Conservation (phyloP, 2,329 filamentous ascomycete genomes). For the Cytospora schulzeri region DNA sequence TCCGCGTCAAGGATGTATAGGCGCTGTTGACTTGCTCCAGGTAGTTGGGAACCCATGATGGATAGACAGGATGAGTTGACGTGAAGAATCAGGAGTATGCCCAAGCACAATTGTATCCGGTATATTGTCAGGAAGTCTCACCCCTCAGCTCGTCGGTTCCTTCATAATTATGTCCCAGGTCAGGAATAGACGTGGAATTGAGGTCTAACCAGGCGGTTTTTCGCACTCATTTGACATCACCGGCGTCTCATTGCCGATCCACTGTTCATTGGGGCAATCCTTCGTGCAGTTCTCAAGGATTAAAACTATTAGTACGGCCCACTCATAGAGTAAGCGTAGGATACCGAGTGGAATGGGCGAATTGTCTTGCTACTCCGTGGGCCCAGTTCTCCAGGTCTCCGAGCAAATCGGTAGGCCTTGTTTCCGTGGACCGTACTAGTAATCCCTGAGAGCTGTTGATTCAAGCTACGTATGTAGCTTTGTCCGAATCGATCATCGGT, state of each 20-base stretch:
- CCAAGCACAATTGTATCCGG: too few species aligned
- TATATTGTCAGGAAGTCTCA: too few species aligned
- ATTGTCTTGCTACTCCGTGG: too few species aligned
- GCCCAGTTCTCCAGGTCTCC: too few species aligned
- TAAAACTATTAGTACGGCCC: too few species aligned
- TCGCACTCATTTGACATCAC: neutral
- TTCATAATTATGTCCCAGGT: neutral
- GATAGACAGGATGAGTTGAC: neutral
- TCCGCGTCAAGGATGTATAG: conserved; percentile 37
- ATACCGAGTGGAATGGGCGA: too few species aligned
- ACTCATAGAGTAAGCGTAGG: too few species aligned
- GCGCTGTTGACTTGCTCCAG: neutral
- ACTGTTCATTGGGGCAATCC: neutral
- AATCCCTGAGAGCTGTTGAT: too few species aligned
- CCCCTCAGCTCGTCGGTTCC: too few species aligned
- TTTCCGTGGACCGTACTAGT: too few species aligned
- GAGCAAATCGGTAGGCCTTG: too few species aligned
- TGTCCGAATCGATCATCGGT: neutral
- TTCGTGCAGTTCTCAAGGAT: too few species aligned
- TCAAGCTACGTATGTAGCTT: neutral
- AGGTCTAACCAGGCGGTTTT: neutral
- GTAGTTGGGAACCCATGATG: conserved; percentile 23
- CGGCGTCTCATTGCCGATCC: neutral
- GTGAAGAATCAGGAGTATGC: neutral
- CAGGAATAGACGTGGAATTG: neutral